phyloP scores from a whole-genome alignment of 345 rosid genomes.

The Erysimum cheiranthoides region DNA sequence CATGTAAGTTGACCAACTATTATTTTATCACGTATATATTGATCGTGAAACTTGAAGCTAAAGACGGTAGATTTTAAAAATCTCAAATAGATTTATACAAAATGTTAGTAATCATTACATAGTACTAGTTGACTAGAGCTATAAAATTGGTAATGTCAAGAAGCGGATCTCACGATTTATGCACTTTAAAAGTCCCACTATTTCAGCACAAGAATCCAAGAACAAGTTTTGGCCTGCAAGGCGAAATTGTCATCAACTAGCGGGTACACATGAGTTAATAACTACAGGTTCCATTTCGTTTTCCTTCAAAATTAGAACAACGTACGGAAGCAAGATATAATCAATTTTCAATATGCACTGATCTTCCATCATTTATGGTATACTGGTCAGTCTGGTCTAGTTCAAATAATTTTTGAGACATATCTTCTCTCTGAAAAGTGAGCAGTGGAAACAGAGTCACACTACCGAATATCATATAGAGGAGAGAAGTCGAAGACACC shows the following conservation, averaged over 20 bases:
- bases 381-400: no score
- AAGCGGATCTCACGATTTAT: background rate
- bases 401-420: background rate
- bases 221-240: background rate
- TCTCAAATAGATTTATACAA: background rate
- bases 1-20: slow-evolving; percentile 31
- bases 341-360: background rate
- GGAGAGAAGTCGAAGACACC: background rate
- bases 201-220: background rate
- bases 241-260: background rate
- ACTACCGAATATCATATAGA: background rate
- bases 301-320: background rate
- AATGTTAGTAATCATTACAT: background rate
- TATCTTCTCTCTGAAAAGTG: background rate
- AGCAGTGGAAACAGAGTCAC: background rate
- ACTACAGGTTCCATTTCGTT: background rate
- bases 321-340: background rate
- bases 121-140: background rate
- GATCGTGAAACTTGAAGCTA: slow-evolving; percentile 4
- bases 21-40: slow-evolving; percentile 10
- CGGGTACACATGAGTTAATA: background rate
- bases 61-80: background rate
- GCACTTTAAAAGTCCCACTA: no score
- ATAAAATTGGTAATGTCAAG: background rate
- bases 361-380: background rate